These are phyloP conservation scores for Agarophyton chilense DNA, from an alignment of 23 red algal genomes.

Conservation along the genomic window DNA sequence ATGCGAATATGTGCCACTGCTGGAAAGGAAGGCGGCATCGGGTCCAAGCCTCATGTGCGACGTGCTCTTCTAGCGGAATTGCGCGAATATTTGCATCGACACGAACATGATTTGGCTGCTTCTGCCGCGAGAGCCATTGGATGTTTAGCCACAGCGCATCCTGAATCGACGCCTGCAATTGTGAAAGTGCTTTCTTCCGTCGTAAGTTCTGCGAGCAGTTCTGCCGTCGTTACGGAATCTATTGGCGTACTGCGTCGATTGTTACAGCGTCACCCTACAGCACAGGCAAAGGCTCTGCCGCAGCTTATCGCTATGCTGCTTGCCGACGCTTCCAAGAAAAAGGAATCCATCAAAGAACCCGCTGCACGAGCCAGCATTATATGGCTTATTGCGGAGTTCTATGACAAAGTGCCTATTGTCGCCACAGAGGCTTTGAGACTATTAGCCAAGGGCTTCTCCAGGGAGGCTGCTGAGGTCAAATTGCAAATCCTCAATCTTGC, in stretches of 20 bases:
- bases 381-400: conserved; percentile 88
- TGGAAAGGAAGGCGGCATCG: conserved; percentile 34
- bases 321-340: conserved; percentile 21
- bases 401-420: conserved; percentile 56
- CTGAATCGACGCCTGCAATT: conserved; percentile 61
- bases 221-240: conserved; percentile 73
- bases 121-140: conserved; percentile 63
- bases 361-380: conserved; percentile 73
- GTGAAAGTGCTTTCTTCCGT: conserved; percentile 66
- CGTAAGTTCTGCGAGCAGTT: conserved; percentile 40
- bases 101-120: conserved; percentile 62
- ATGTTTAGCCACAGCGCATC: conserved; percentile 65
- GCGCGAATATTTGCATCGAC: conserved; percentile 40
- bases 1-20: conserved; percentile 45
- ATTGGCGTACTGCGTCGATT: conserved; percentile 77
- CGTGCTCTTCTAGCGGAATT: conserved; percentile 68
- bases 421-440: conserved; percentile 77
- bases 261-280: conserved; percentile 69
- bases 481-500: conserved; percentile 81
- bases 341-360: conserved; percentile 45
- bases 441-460: conserved; percentile 49
- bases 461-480: conserved; percentile 75
- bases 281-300: conserved; percentile 58
- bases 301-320: conserved; percentile 66
- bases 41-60: conserved; percentile 34